A percentile compares a stretch with the other conserved stretches of the same genome.
Evolutionary conservation across 225 moss, liverwort and hornwort genomes (phyloP).

Genomic region (Rhytidiadelphus loreus): DNA sequence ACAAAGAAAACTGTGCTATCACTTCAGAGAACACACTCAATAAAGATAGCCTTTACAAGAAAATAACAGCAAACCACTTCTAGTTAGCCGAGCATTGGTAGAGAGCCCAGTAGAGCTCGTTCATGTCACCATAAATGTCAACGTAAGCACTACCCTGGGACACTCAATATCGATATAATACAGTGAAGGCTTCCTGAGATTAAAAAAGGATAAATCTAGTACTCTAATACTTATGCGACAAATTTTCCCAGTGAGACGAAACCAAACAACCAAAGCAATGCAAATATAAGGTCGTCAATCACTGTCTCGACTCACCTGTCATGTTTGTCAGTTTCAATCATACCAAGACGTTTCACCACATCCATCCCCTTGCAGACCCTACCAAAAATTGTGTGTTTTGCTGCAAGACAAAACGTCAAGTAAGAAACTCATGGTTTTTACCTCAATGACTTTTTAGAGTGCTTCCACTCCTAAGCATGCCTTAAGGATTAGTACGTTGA

Average conservation of each 20-base stretch:
- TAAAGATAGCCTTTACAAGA: background rate
- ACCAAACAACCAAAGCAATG: background rate
- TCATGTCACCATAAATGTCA: background rate
- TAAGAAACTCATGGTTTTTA: background rate
- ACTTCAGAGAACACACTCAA: background rate
- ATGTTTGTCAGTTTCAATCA: constrained; percentile 52
- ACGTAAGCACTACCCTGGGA: background rate
- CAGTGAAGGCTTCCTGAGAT: background rate
- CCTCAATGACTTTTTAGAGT: background rate
- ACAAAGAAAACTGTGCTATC: background rate
- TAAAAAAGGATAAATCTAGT: background rate
- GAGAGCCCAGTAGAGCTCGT: background rate
- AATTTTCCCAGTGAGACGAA: background rate
- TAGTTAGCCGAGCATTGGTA: background rate
- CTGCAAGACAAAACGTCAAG: constrained; percentile 11
- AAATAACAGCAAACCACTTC: background rate
- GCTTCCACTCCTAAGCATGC: background rate
- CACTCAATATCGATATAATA: background rate
- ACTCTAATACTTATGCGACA: background rate
- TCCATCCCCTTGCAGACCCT: constrained; percentile 56
- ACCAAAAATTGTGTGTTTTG: constrained; percentile 56
- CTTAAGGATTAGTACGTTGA: background rate
- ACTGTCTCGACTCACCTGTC: constrained; percentile 28
- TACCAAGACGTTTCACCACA: constrained; percentile 52
- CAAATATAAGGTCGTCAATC: background rate